Percentiles rank a stretch among this genome's conserved stretches.
These are phyloP conservation scores for Nemania sp. DNA, from an alignment of 2,329 filamentous ascomycete species.

Conservation along the genomic window DNA sequence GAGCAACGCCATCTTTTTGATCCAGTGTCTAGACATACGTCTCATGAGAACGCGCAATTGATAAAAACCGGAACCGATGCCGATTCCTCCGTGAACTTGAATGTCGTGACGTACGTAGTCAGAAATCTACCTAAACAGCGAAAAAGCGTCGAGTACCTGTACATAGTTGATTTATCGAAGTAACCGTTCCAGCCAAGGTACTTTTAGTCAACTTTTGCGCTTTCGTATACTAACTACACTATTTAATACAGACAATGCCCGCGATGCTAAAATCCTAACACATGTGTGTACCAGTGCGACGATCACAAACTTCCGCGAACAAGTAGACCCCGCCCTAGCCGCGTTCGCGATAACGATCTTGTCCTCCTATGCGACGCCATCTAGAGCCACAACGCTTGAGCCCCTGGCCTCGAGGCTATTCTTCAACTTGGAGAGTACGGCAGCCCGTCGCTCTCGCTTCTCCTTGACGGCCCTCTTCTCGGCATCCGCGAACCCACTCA, in stretches of 20 bases:
- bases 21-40: background rate
- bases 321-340: no score
- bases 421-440: slow-evolving; percentile 57
- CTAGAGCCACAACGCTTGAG: slow-evolving; percentile 55
- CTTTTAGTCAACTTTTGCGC: background rate
- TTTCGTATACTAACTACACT: slow-evolving; percentile 10
- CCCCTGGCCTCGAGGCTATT: slow-evolving; percentile 54
- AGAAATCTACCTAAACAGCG: no score
- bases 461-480: slow-evolving; percentile 63
- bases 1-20: slow-evolving; percentile 5
- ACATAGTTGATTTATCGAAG: background rate
- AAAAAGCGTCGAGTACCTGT: background rate
- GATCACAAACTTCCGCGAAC: no score
- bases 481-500: slow-evolving; percentile 62
- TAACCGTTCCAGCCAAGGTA: background rate
- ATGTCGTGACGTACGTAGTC: no score
- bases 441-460: slow-evolving; percentile 57
- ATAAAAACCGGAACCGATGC: no score
- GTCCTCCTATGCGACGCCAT: slow-evolving; percentile 51
- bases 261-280: no score
- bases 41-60: background rate
- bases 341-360: no score
- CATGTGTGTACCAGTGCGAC: no score
- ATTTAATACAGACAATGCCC: slow-evolving; percentile 2
- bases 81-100: no score